A percentile compares a stretch with the other conserved stretches of the same genome.
phyloP scores from a whole-genome alignment of 208 protist genomes.

The Leishmania martiniquensis region DNA sequence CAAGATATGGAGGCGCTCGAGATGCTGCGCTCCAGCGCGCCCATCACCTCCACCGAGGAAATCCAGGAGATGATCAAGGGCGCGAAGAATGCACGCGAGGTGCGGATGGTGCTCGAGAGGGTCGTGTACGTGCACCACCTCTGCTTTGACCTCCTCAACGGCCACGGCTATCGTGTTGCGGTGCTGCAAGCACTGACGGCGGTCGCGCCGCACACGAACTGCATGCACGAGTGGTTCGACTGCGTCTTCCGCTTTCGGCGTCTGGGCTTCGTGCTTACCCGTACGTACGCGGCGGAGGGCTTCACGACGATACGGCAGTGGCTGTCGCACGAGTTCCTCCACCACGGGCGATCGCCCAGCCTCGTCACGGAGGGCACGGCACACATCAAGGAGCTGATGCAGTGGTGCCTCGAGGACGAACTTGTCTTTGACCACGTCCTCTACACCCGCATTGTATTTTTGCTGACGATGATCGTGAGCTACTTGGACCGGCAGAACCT shows the following conservation, averaged over 20 bases:
- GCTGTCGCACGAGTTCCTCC: slow-evolving; percentile 63
- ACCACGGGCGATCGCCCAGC: slow-evolving; percentile 60
- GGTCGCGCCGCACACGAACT: slow-evolving; percentile 50
- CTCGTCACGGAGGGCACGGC: slow-evolving; percentile 73
- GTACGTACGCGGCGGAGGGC: slow-evolving; percentile 83
- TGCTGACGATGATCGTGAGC: slow-evolving; percentile 90
- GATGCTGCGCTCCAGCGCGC: slow-evolving; percentile 52
- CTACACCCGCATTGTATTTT: slow-evolving; percentile 84
- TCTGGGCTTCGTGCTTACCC: slow-evolving; percentile 80
- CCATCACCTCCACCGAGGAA: slow-evolving; percentile 47
- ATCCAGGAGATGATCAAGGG: slow-evolving; percentile 65
- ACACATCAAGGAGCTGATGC: slow-evolving; percentile 73
- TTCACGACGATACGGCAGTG: slow-evolving; percentile 79
- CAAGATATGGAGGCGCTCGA: slow-evolving; percentile 40
- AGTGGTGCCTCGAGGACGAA: slow-evolving; percentile 79
- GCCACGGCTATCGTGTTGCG: slow-evolving; percentile 81
- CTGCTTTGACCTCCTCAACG: slow-evolving; percentile 82
- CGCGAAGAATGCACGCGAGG: slow-evolving; percentile 71
- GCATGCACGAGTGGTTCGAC: slow-evolving; percentile 84
- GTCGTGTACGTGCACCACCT: slow-evolving; percentile 76
- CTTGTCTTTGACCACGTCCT: slow-evolving; percentile 90
- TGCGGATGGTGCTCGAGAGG: slow-evolving; percentile 75
- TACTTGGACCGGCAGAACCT: slow-evolving; percentile 92
- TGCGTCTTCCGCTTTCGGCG: slow-evolving; percentile 67
- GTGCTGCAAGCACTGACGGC: slow-evolving; percentile 73